A percentile compares a stretch with the other conserved stretches of the same genome.
Evolutionary conservation across 108 stramenopile genomes (phyloP).

Genomic region (Pelagomonas calceolata): DNA sequence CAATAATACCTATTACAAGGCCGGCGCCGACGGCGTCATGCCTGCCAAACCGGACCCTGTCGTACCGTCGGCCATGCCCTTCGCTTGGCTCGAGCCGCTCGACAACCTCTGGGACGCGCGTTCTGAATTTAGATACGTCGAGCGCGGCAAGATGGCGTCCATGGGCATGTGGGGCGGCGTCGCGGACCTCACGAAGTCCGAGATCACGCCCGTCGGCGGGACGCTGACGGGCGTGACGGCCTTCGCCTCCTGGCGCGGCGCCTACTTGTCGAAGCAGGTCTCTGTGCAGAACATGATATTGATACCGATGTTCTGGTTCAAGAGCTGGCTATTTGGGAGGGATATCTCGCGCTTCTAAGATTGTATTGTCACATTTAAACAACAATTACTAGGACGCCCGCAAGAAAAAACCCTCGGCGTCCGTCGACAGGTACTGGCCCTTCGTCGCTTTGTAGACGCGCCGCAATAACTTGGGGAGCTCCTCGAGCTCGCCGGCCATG

Average conservation of each 20-base stretch:
- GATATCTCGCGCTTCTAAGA: conserved; percentile 63
- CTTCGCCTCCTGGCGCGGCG: conserved; percentile 60
- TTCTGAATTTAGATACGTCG: conserved; percentile 45
- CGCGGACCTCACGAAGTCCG: conserved; percentile 30
- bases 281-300: conserved; percentile 58
- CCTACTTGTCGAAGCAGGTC: conserved; percentile 69
- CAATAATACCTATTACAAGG: conserved; percentile 36
- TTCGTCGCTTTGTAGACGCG: too few species aligned
- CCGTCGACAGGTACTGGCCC: too few species aligned
- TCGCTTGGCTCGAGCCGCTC: conserved; percentile 27
- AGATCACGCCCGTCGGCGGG: conserved; percentile 21
- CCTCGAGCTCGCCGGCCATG: too few species aligned
- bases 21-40: too few species aligned
- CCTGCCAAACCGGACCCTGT: conserved; percentile 37
- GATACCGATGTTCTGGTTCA: conserved; percentile 97
- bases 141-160: conserved; percentile 34
- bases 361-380: too few species aligned
- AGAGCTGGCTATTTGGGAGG: conserved; percentile 76
- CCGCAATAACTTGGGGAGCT: too few species aligned
- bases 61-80: conserved; percentile 24
- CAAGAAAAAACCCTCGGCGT: too few species aligned
- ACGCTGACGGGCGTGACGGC: conserved; percentile 50
- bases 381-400: too few species aligned
- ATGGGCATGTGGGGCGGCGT: conserved; percentile 42
- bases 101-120: conserved; percentile 30